Base-by-base conservation (phyloP, 2,329 filamentous ascomycete species). In the Neofusicoccum sp. region DNA sequence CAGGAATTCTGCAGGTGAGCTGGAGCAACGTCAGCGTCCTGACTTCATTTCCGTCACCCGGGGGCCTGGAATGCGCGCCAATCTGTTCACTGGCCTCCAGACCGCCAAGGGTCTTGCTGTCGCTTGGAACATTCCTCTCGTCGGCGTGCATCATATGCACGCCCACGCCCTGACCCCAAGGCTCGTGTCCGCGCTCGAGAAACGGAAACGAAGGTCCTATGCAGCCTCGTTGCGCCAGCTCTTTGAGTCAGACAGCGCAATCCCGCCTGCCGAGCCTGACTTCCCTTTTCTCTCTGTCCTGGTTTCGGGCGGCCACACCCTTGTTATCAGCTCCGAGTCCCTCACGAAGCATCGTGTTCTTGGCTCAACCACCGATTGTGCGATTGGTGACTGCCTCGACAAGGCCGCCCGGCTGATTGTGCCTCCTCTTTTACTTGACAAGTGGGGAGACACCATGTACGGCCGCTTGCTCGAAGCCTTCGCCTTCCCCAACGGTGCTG, bases 131-230 rank as follows among this genome's bases (percentile, higher is more conserved):
- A 83, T 92, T 38, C 93, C 93, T 3, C 78, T 98, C 33, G 74
- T 98, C 1, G 95, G 87, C 0, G 90, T 97, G 1, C 53, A 62
- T 73, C 95, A 99, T 75, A 98, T 99, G 95, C 93, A 97, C 73
- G 95, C 93, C 9, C 95, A 99, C 75, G 89, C 95, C 16, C 78
- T 99, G 64, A 98, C 95, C 16, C 90, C 93, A 14, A 83, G 91
- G 8, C 83, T 99, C 43, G 87, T 88, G 3, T 77, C 80, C 33
- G 89, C 89, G 28, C 53, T 62, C 16, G 38, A 20, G 26, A 9
- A 38, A 11, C 47, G 6, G 26, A 30, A 33, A 7, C 33, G 7
- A 12, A 24, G 4, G 28, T 33, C 38, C 36, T 33, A n/a, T 28
- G 30, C 4, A 30, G 5, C 34, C 4, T 53, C 48, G 3, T 7